Conservation (phyloP, 306 rosid species). For the Betula pendula region DNA sequence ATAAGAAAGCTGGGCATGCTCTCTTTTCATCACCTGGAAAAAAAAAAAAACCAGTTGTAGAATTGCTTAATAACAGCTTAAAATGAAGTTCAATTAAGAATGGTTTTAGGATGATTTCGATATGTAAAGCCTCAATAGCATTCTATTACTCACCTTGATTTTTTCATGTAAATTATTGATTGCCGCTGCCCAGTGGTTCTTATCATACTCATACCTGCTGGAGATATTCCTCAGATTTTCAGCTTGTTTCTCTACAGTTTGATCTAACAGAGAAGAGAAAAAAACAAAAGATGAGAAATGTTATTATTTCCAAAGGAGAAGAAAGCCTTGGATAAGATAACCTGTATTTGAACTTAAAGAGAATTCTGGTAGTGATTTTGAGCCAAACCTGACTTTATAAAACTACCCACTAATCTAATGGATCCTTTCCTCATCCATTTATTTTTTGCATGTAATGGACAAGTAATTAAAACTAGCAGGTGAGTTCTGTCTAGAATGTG, state of each 20-base stretch:
- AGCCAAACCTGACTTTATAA: slow-evolving; percentile 1
- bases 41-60: slow-evolving; percentile 31
- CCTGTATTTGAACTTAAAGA: slow-evolving; percentile 7
- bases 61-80: neutral
- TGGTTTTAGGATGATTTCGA: slow-evolving; percentile 5
- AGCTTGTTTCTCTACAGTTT: slow-evolving; percentile 73
- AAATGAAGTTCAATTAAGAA: slow-evolving; percentile 12
- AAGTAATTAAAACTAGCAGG: neutral
- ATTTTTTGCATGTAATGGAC: neutral
- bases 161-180: slow-evolving; percentile 54
- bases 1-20: slow-evolving; percentile 57
- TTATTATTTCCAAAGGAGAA: neutral
- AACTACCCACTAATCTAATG: slow-evolving; percentile 7
- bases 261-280: slow-evolving; percentile 46
- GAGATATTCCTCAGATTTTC: slow-evolving; percentile 58
- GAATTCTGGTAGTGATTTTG: slow-evolving; percentile 6
- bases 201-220: slow-evolving; percentile 60
- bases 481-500: neutral
- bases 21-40: slow-evolving; percentile 73
- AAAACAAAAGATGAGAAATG: slow-evolving; percentile 27
- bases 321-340: slow-evolving; percentile 16
- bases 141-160: slow-evolving; percentile 49
- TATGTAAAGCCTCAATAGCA: slow-evolving; percentile 1
- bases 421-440: neutral
- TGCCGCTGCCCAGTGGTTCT: slow-evolving; percentile 64